phyloP scores from a whole-genome alignment of 2,329 filamentous ascomycete species.

The Exophiala xenobiotica region DNA sequence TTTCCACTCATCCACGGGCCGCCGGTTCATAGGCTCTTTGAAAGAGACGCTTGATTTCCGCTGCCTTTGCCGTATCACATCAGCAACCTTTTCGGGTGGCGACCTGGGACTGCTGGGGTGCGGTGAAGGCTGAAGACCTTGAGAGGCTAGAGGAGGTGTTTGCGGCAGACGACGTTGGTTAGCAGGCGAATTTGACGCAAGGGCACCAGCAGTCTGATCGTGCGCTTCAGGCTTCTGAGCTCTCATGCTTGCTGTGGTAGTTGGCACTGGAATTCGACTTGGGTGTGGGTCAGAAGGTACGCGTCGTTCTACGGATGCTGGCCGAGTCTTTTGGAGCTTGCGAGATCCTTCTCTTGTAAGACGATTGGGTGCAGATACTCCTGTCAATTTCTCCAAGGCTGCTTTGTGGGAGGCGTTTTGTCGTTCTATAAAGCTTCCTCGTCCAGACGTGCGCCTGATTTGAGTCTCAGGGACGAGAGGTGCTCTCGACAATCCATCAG shows the following conservation, averaged over 20 bases:
- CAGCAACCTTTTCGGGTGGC: slow-evolving; percentile 18
- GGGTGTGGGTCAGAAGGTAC: slow-evolving; percentile 1
- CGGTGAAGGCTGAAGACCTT: slow-evolving; percentile 23
- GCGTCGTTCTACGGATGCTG: not conserved
- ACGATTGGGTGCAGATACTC: slow-evolving; percentile 13
- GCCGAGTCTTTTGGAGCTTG: slow-evolving; percentile 24
- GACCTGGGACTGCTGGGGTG: slow-evolving; percentile 26
- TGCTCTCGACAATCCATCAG: not conserved
- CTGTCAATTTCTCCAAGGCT: slow-evolving; percentile 29
- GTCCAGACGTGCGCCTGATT: not conserved
- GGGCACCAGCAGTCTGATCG: slow-evolving; percentile 1
- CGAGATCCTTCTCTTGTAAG: slow-evolving; percentile 18
- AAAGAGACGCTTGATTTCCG: slow-evolving; percentile 45
- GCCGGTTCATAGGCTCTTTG: slow-evolving; percentile 47
- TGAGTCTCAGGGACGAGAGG: slow-evolving; percentile 1
- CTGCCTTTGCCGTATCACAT: slow-evolving; percentile 27
- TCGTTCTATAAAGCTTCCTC: slow-evolving; percentile 12
- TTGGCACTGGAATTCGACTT: slow-evolving; percentile 24
- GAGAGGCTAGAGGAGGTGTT: slow-evolving; percentile 17
- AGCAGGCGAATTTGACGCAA: not conserved
- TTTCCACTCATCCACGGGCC: slow-evolving; percentile 63
- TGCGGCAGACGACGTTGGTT: slow-evolving; percentile 11
- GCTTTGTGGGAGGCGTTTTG: slow-evolving; percentile 33
- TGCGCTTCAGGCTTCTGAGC: slow-evolving; percentile 1
- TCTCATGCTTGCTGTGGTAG: slow-evolving; percentile 1